Percentiles rank a stretch among this genome's conserved stretches.
phyloP scores from a whole-genome alignment of 73 alveolate species.

The Blepharisma stoltei region DNA sequence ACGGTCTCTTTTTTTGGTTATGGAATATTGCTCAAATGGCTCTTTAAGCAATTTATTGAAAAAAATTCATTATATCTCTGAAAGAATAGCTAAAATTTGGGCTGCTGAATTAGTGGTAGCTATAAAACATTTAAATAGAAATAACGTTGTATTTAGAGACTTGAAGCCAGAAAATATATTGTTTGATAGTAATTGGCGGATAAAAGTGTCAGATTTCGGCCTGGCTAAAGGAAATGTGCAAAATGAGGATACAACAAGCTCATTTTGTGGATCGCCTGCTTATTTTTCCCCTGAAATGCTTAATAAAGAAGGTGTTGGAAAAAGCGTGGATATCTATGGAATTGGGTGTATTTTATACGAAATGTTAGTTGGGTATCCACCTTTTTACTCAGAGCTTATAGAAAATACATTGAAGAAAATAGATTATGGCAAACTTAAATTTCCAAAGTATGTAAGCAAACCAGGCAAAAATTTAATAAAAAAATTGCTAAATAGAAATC shows the following conservation, averaged over 20 bases:
- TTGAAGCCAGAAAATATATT: conserved; percentile 92
- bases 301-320: conserved; percentile 67
- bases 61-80: conserved; percentile 49
- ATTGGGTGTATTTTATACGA: conserved; percentile 88
- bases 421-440: neutral
- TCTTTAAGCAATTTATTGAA: conserved; percentile 59
- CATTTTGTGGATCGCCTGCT: conserved; percentile 93
- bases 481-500: conserved; percentile 28
- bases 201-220: conserved; percentile 92
- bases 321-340: conserved; percentile 81
- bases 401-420: conserved; percentile 50
- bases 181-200: conserved; percentile 83
- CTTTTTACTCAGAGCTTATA: conserved; percentile 57
- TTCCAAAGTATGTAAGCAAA: neutral
- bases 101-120: conserved; percentile 83
- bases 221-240: conserved; percentile 73
- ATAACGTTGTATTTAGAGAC: conserved; percentile 84
- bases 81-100: conserved; percentile 80
- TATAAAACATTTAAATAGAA: conserved; percentile 78
- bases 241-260: conserved; percentile 64
- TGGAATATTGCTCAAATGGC: conserved; percentile 92
- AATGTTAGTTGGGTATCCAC: conserved; percentile 89
- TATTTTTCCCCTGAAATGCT: conserved; percentile 88
- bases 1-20: conserved; percentile 73
- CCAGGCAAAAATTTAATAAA: neutral